Conservation (phyloP, 2,329 filamentous ascomycete species). For the Verticillium dahliae region DNA sequence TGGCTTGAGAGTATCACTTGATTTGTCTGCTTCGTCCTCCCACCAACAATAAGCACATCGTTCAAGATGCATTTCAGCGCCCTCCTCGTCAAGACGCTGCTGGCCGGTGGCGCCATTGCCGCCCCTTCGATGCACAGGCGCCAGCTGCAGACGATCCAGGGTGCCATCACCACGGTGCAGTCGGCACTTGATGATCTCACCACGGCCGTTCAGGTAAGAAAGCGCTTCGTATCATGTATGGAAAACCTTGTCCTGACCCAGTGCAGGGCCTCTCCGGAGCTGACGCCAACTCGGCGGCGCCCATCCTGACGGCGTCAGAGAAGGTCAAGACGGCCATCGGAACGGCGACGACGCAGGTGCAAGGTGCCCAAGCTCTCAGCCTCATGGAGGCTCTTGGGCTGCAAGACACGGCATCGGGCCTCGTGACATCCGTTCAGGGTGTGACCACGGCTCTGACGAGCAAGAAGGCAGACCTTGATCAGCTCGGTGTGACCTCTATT, state of each 20-base stretch:
- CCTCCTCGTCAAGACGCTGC: conserved; percentile 40
- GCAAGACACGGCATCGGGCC: conserved; percentile 12
- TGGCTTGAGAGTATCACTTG: neutral
- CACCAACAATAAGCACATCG: neutral
- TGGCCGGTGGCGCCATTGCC: conserved; percentile 40
- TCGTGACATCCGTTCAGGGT: conserved; percentile 15
- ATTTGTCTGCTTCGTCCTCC: neutral
- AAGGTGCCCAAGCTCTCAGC: conserved; percentile 15
- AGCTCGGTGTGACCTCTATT: conserved; percentile 17
- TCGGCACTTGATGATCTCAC: conserved; percentile 49
- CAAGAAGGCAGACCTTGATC: conserved; percentile 19
- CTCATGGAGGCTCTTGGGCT: conserved; percentile 15
- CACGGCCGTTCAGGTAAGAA: conserved; percentile 9
- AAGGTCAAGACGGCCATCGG: conserved; percentile 12
- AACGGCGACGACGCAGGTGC: conserved; percentile 17
- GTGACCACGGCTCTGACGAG: conserved; percentile 12
- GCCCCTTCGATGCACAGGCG: conserved; percentile 20
- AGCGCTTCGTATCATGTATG: neutral
- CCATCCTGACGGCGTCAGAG: conserved; percentile 19
- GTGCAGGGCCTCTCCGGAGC: conserved; percentile 25
- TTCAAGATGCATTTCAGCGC: conserved; percentile 20
- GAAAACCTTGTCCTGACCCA: neutral
- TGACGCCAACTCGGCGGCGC: conserved; percentile 41
- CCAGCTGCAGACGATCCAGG: conserved; percentile 52
- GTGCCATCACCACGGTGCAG: conserved; percentile 51